Conservation (phyloP, 441 rosid species). For the Gossypium gossypioides region DNA sequence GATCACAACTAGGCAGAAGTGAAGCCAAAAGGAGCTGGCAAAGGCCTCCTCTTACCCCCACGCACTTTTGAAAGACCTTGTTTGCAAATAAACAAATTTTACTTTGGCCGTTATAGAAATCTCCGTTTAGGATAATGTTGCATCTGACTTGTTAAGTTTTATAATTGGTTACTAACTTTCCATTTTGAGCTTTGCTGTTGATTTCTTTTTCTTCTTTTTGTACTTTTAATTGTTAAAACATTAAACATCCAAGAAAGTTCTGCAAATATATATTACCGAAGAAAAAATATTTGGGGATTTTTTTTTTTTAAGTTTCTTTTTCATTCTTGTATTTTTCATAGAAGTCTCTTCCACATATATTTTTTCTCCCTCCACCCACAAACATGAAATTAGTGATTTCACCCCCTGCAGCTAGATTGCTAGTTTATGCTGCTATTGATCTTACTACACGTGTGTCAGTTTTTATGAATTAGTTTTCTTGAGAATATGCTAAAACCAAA, state of each 20-base stretch:
- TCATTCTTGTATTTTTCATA: neutral
- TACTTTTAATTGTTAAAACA: neutral
- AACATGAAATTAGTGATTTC: neutral
- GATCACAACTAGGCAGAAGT: neutral
- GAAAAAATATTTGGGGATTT: neutral
- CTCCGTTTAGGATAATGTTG: neutral
- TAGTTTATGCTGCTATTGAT: constrained; percentile 3
- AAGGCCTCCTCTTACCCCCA: neutral
- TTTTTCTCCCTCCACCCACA: neutral
- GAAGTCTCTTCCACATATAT: neutral
- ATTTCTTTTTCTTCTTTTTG: neutral
- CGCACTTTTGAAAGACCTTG: neutral
- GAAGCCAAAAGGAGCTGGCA: neutral
- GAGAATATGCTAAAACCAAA: neutral
- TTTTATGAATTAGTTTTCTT: neutral
- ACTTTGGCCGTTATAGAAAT: neutral
- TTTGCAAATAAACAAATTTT: neutral
- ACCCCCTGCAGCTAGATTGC: neutral
- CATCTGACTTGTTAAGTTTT: neutral
- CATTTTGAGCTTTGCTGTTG: neutral
- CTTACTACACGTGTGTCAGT: constrained; percentile 1
- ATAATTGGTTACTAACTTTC: neutral
- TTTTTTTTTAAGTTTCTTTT: neutral
- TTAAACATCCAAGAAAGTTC: neutral
- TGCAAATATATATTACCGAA: neutral